phyloP scores from a whole-genome alignment of 1,284 basidiomycete species.

The Tremellales sp. region DNA sequence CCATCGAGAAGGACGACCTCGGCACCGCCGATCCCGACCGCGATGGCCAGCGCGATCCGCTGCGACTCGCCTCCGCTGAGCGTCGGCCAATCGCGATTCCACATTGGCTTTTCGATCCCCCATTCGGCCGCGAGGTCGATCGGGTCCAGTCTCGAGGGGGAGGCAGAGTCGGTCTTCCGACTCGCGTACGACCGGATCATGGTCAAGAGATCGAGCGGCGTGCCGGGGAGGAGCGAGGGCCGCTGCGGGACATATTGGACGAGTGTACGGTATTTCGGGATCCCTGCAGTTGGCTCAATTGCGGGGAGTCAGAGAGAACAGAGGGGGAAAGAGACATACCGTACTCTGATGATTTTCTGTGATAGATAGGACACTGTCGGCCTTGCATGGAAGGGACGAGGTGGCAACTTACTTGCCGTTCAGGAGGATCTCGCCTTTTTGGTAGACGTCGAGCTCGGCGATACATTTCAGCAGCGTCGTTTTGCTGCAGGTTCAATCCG shows the following conservation, averaged over 20 bases:
- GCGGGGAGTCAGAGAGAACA: background rate
- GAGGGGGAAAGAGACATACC: slow-evolving; percentile 47
- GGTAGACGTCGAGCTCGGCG: slow-evolving; percentile 68
- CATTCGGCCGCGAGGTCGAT: slow-evolving; percentile 61
- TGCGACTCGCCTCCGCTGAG: slow-evolving; percentile 81
- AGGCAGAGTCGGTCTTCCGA: slow-evolving; percentile 38
- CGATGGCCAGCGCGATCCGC: slow-evolving; percentile 69
- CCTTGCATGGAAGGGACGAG: too few species aligned
- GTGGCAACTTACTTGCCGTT: slow-evolving; percentile 59
- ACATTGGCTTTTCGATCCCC: slow-evolving; percentile 64
- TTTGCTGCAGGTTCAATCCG: slow-evolving; percentile 53
- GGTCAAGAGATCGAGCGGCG: slow-evolving; percentile 66
- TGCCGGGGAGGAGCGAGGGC: slow-evolving; percentile 73
- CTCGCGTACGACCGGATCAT: slow-evolving; percentile 59
- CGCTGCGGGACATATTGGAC: slow-evolving; percentile 81
- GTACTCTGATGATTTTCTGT: slow-evolving; percentile 55
- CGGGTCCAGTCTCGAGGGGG: slow-evolving; percentile 45
- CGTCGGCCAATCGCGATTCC: slow-evolving; percentile 71
- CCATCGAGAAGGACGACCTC: slow-evolving; percentile 81
- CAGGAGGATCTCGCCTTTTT: slow-evolving; percentile 60
- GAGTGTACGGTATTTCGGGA: slow-evolving; percentile 68
- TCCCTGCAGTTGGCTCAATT: slow-evolving; percentile 51
- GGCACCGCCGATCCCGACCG: slow-evolving; percentile 65
- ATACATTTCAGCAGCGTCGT: slow-evolving; percentile 77
- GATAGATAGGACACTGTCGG: too few species aligned